Conservation (phyloP, 1,139 yeast genomes). For the Blastobotrys indianensis region DNA sequence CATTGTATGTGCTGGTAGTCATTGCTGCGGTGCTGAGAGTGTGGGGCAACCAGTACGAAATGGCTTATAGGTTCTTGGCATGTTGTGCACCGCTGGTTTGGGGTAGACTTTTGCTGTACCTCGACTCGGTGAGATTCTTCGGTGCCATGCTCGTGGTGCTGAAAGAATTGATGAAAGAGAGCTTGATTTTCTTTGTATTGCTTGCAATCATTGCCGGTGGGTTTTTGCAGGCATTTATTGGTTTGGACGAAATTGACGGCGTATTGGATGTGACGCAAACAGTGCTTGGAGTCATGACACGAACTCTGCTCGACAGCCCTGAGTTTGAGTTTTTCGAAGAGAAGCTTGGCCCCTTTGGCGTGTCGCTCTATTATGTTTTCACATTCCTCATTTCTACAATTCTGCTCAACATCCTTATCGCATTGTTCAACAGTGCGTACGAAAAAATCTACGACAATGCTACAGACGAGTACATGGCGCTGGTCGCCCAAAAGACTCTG, state of each 20-base stretch:
- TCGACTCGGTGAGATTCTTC: constrained; percentile 76
- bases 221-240: constrained; percentile 79
- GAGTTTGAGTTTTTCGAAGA: constrained; percentile 62
- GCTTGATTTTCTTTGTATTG: constrained; percentile 70
- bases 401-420: constrained; percentile 68
- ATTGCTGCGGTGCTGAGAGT: constrained; percentile 54
- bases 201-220: constrained; percentile 68
- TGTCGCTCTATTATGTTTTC: constrained; percentile 66
- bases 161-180: constrained; percentile 82
- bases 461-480: constrained; percentile 75
- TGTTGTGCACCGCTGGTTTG: constrained; percentile 86
- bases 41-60: constrained; percentile 44
- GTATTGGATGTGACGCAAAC: constrained; percentile 64
- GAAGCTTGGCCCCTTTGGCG: constrained; percentile 82
- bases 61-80: constrained; percentile 66
- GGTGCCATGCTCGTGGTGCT: constrained; percentile 86
- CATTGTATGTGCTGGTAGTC: constrained; percentile 52
- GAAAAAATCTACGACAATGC: constrained; percentile 78
- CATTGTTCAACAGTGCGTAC: constrained; percentile 80
- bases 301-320: constrained; percentile 68
- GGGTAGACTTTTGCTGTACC: constrained; percentile 66
- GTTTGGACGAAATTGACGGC: constrained; percentile 85
- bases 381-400: constrained; percentile 59
- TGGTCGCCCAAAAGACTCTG: constrained; percentile 78
- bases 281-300: constrained; percentile 58